Percentiles rank a stretch among this genome's conserved stretches.
Conservation (phyloP, 805 yeast genomes). For the Saccharomycopsis olivae region DNA sequence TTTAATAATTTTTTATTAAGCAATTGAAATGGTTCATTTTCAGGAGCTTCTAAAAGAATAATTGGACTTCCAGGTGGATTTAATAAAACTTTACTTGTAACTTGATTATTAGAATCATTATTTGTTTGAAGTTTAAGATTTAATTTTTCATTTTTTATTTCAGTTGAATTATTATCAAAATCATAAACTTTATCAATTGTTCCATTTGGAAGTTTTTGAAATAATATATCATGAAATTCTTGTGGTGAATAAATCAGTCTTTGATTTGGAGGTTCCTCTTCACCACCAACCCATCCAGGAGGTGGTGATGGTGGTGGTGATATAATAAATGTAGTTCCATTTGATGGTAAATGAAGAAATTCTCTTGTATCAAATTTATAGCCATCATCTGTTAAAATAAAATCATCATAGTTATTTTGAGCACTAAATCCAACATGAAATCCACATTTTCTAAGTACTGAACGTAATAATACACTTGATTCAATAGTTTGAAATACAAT, state of each 20-base stretch:
- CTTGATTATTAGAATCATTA: not conserved
- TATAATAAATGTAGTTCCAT: constrained; percentile 18
- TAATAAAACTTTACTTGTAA: constrained; percentile 10
- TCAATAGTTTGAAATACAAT: constrained; percentile 20
- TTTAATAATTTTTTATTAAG: not conserved
- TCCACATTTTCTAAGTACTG: constrained; percentile 13
- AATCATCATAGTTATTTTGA: constrained; percentile 16
- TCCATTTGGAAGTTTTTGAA: constrained; percentile 12
- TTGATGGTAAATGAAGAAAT: constrained; percentile 14
- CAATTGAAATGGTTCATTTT: constrained; percentile 3
- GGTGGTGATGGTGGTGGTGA: constrained; percentile 20
- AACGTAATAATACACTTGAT: constrained; percentile 5
- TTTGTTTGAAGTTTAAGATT: not conserved
- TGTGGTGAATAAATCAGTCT: constrained; percentile 15
- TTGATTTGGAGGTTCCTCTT: constrained; percentile 16
- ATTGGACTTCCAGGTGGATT: constrained; percentile 14
- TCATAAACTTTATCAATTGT: constrained; percentile 9
- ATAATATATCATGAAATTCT: constrained; percentile 16
- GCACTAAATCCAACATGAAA: constrained; percentile 16
- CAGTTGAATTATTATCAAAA: not conserved
- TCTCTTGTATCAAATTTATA: constrained; percentile 16
- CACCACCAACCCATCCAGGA: constrained; percentile 15
- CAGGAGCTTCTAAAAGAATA: constrained; percentile 17
- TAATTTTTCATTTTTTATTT: not conserved
- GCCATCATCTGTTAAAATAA: constrained; percentile 12